Conservation (phyloP, 805 yeast species). For the Teunomyces lycoperdinae region DNA sequence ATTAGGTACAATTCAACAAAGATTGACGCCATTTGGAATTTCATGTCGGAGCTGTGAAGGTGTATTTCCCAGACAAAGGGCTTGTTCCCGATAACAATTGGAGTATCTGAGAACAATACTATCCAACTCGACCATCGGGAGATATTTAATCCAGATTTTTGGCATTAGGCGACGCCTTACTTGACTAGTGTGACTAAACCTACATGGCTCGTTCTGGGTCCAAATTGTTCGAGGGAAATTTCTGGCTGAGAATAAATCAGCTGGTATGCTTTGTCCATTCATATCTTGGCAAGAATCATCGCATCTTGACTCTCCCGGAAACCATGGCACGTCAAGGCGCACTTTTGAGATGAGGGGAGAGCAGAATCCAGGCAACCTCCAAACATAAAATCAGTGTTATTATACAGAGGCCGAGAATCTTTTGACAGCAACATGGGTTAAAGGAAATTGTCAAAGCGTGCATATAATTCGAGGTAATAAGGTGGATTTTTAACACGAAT, state of each 20-base stretch:
- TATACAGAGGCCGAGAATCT: not conserved
- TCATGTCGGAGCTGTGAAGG: not conserved
- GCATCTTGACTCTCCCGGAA: not conserved
- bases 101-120: not conserved
- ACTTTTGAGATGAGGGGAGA: not conserved
- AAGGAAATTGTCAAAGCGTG: not conserved
- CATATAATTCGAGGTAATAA: not conserved
- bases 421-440: not conserved
- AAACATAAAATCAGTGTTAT: not conserved
- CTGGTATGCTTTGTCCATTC: not conserved
- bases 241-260: not conserved
- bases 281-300: not conserved
- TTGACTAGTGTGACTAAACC: not conserved
- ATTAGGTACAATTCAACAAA: not conserved
- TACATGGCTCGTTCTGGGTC: not conserved
- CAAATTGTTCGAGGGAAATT: not conserved
- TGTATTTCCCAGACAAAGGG: not conserved
- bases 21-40: not conserved
- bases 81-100: not conserved
- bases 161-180: not conserved
- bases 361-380: not conserved
- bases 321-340: not conserved
- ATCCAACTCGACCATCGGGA: not conserved
- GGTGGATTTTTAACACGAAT: not conserved
- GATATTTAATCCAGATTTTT: not conserved